A percentile compares a stretch with the other conserved stretches of the same genome.
Conservation (phyloP, 108 stramenopile species). For the Discostella pseudostelligera region DNA sequence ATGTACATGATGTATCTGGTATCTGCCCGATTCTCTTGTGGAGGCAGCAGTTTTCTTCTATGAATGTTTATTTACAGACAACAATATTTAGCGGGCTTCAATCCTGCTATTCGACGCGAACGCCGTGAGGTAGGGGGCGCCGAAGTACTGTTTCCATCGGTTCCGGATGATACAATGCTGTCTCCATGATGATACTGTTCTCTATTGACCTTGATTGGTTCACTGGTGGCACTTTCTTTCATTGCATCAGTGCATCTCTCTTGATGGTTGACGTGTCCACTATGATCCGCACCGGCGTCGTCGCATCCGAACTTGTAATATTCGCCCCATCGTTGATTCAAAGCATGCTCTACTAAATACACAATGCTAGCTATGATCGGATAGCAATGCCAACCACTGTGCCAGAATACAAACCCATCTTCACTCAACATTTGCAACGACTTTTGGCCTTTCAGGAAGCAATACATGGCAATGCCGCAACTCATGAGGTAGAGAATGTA, state of each 20-base stretch:
- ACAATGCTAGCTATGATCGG: constrained; percentile 25
- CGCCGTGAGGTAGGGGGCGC: not conserved
- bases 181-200: not conserved
- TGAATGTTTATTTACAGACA: too few species aligned
- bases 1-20: too few species aligned
- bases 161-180: not conserved
- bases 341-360: constrained; percentile 20
- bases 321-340: constrained; percentile 28
- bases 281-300: too few species aligned
- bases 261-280: too few species aligned
- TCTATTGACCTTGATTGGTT: not conserved
- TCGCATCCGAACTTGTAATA: constrained; percentile 22
- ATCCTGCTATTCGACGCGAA: constrained; percentile 5
- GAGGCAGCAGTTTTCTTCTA: too few species aligned
- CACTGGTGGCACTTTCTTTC: too few species aligned
- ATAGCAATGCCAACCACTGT: constrained; percentile 47
- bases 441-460: constrained; percentile 41
- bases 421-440: constrained; percentile 22
- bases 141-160: not conserved
- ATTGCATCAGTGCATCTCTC: too few species aligned
- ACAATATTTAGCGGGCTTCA: not conserved
- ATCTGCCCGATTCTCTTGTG: too few species aligned
- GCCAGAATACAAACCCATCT: constrained; percentile 50
- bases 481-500: constrained; percentile 18
- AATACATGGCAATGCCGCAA: constrained; percentile 21